Evolutionary conservation across 2,329 filamentous ascomycete species (phyloP).

Genomic region (Fusarium floridanum): DNA sequence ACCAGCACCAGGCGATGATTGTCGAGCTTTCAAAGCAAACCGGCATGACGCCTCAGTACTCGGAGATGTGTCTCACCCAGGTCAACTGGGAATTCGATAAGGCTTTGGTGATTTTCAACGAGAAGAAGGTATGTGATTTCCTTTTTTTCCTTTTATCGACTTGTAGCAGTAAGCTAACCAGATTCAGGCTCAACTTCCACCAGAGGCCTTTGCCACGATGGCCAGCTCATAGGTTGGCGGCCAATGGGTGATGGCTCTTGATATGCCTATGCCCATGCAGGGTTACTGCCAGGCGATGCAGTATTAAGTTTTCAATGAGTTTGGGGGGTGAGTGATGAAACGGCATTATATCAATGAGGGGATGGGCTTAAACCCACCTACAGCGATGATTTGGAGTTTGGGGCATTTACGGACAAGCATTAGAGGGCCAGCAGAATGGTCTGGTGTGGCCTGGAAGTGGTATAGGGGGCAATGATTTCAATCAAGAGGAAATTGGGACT

Average conservation of each 20-base stretch:
- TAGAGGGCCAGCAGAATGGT: conserved; percentile 15
- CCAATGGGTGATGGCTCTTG: neutral
- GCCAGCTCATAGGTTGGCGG: conserved; percentile 29
- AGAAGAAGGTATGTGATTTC: conserved; percentile 72
- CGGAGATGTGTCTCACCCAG: conserved; percentile 83
- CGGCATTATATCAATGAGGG: conserved; percentile 8
- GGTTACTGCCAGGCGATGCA: conserved; percentile 6
- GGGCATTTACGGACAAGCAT: conserved; percentile 28
- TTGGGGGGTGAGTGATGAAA: conserved; percentile 1
- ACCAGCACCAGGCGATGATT: conserved; percentile 76
- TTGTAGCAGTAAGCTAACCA: conserved; percentile 19
- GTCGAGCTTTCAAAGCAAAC: conserved; percentile 82
- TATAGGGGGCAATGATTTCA: conserved; percentile 2
- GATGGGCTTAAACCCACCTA: conserved; percentile 10
- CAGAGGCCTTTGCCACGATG: conserved; percentile 59
- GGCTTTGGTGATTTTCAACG: conserved; percentile 80
- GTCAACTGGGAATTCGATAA: conserved; percentile 84
- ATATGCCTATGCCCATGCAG: neutral
- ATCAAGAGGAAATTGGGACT: conserved; percentile 14
- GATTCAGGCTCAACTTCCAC: conserved; percentile 59
- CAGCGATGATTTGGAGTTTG: conserved; percentile 44
- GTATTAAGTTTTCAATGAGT: conserved; percentile 1
- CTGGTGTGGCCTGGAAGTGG: neutral
- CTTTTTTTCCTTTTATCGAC: neutral
- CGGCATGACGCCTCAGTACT: conserved; percentile 83